These are phyloP conservation scores for Botrytis pseudocinerea DNA, from an alignment of 2,329 filamentous ascomycete species.

Conservation along the genomic window DNA sequence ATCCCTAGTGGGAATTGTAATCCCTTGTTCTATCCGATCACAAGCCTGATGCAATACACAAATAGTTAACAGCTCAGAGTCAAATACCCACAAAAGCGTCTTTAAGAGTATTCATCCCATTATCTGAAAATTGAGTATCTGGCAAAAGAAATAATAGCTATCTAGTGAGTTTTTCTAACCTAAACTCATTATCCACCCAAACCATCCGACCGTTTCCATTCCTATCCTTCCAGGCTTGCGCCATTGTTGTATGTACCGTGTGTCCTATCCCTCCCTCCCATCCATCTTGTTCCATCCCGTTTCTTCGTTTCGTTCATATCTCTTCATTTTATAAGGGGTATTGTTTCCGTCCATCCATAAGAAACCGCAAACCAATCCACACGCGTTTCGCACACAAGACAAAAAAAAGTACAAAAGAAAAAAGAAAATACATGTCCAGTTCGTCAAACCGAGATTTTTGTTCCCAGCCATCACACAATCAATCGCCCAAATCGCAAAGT, in stretches of 20 bases:
- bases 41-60: background rate
- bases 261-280: background rate
- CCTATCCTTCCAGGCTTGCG: conserved; percentile 12
- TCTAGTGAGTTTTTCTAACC: background rate
- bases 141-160: conserved; percentile 6
- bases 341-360: background rate
- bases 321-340: background rate
- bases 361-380: background rate
- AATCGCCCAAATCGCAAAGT: background rate
- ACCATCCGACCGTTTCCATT: background rate
- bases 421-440: background rate
- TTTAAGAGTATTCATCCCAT: background rate
- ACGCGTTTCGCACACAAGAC: background rate
- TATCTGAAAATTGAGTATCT: background rate
- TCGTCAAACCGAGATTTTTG: background rate
- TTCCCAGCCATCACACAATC: background rate
- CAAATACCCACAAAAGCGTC: background rate
- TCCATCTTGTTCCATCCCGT: background rate
- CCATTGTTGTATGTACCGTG: conserved; percentile 12
- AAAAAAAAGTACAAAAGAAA: background rate
- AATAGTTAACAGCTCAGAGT: background rate
- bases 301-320: background rate
- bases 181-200: background rate
- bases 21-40: background rate
- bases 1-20: background rate